These are phyloP conservation scores for Cordyceps pruinosa DNA, from an alignment of 2,329 filamentous ascomycete species.

Conservation along the genomic window DNA sequence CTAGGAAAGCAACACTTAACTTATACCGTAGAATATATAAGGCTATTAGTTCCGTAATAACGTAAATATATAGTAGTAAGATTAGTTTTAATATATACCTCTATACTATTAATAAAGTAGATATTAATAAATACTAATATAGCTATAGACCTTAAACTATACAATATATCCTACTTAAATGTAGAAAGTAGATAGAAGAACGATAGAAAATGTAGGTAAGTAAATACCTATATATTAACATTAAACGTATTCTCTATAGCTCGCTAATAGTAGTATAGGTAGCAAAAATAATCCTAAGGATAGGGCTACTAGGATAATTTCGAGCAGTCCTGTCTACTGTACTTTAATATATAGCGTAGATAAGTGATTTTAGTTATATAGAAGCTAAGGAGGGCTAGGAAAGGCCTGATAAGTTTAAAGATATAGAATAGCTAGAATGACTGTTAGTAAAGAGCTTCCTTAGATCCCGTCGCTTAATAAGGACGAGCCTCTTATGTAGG, in stretches of 20 bases:
- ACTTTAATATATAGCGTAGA: constrained; percentile 15
- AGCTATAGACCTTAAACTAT: too few species aligned
- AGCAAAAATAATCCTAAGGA: too few species aligned
- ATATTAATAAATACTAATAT: too few species aligned
- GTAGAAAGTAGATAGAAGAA: too few species aligned
- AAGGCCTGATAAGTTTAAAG: constrained; percentile 21
- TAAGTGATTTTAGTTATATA: constrained; percentile 21
- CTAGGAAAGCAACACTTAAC: constrained; percentile 12
- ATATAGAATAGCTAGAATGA: constrained; percentile 21
- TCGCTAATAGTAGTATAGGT: background rate
- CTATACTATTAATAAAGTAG: too few species aligned
- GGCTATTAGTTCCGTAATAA: constrained; percentile 14
- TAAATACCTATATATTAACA: background rate
- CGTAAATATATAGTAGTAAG: background rate
- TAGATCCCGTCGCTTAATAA: background rate
- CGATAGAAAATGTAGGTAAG: background rate
- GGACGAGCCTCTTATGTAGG: background rate
- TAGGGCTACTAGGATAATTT: too few species aligned
- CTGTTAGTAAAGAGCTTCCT: constrained; percentile 1
- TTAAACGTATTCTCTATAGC: background rate
- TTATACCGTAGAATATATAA: constrained; percentile 14
- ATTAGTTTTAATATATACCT: background rate
- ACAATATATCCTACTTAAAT: too few species aligned
- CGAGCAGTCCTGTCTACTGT: too few species aligned
- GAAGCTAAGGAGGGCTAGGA: constrained; percentile 22